Evolutionary conservation across 2,329 filamentous ascomycete genomes (phyloP).

Genomic region (Xylariaceae sp.): DNA sequence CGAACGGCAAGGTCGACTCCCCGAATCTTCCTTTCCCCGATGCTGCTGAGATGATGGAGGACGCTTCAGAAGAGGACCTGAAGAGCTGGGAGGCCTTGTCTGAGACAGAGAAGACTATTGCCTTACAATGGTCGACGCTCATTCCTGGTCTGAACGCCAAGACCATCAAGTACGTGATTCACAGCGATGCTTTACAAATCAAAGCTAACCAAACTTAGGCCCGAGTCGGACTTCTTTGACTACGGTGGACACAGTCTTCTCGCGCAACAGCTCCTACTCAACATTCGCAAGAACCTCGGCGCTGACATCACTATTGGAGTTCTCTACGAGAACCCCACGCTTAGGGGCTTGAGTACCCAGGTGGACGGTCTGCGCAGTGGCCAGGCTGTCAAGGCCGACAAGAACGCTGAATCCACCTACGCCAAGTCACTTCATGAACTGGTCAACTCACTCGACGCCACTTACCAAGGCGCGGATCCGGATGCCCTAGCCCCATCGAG

Average conservation of each 20-base stretch:
- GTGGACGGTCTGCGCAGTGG: constrained; percentile 45
- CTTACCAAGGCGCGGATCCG: constrained; percentile 39
- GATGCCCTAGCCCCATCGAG: constrained; percentile 16
- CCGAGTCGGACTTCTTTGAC: constrained; percentile 72
- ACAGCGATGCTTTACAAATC: background rate
- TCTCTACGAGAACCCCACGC: constrained; percentile 66
- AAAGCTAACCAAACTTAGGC: constrained; percentile 16
- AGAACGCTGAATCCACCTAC: constrained; percentile 49
- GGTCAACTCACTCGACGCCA: constrained; percentile 41
- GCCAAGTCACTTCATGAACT: constrained; percentile 53
- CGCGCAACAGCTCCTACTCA: constrained; percentile 78
- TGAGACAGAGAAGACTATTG: constrained; percentile 67
- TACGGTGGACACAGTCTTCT: constrained; percentile 80
- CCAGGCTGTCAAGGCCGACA: constrained; percentile 28
- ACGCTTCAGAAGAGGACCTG: constrained; percentile 45
- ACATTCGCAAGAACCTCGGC: constrained; percentile 51
- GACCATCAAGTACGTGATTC: constrained; percentile 50
- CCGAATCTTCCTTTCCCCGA: constrained; percentile 81
- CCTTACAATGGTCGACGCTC: constrained; percentile 73
- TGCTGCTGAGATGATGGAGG: constrained; percentile 45
- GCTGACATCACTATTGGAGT: constrained; percentile 67
- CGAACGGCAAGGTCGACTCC: constrained; percentile 84
- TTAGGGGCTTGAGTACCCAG: constrained; percentile 51
- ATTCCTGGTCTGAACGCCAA: constrained; percentile 68
- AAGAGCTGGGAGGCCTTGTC: constrained; percentile 46